Conservation (phyloP, 2,329 filamentous ascomycete genomes). For the Exophiala phaeomuriformis region DNA sequence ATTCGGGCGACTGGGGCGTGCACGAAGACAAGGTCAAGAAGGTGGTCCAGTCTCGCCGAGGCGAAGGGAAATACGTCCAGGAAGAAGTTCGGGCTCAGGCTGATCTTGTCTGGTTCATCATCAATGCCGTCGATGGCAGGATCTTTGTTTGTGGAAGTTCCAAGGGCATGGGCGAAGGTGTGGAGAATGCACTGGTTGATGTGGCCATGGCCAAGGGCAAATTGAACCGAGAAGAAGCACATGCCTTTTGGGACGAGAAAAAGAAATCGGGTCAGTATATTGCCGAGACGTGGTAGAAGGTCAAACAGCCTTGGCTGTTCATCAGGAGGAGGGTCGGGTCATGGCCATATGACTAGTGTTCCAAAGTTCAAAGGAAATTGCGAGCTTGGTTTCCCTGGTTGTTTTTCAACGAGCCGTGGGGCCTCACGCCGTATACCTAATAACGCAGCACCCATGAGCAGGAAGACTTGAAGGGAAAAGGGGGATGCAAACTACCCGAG, state of each 20-base stretch:
- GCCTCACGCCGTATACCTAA: too few relatives aligned
- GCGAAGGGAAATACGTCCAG: conserved; percentile 86
- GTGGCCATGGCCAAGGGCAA: conserved; percentile 91
- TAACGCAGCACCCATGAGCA: too few relatives aligned
- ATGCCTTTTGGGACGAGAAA: conserved; percentile 85
- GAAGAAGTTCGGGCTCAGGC: conserved; percentile 88
- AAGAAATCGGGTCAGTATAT: conserved; percentile 92
- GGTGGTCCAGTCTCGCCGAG: conserved; percentile 67
- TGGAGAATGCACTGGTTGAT: conserved; percentile 77
- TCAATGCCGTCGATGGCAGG: conserved; percentile 90
- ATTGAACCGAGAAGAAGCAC: conserved; percentile 70
- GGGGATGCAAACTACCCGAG: too few relatives aligned
- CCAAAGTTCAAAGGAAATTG: too few relatives aligned
- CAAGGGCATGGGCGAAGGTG: conserved; percentile 96
- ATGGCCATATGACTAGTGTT: too few relatives aligned
- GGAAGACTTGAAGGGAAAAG: too few relatives aligned
- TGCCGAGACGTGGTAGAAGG: conserved; percentile 47
- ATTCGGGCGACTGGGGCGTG: conserved; percentile 91
- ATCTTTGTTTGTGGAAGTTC: conserved; percentile 94
- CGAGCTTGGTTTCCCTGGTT: too few relatives aligned
- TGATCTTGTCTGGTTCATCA: conserved; percentile 96
- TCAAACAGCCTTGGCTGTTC: background rate
- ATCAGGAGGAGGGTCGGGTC: too few relatives aligned
- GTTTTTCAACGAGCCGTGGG: too few relatives aligned
- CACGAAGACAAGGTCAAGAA: conserved; percentile 81